Evolutionary conservation across 2,329 filamentous ascomycete species (phyloP).

Genomic region (Bipolaris bicolor): DNA sequence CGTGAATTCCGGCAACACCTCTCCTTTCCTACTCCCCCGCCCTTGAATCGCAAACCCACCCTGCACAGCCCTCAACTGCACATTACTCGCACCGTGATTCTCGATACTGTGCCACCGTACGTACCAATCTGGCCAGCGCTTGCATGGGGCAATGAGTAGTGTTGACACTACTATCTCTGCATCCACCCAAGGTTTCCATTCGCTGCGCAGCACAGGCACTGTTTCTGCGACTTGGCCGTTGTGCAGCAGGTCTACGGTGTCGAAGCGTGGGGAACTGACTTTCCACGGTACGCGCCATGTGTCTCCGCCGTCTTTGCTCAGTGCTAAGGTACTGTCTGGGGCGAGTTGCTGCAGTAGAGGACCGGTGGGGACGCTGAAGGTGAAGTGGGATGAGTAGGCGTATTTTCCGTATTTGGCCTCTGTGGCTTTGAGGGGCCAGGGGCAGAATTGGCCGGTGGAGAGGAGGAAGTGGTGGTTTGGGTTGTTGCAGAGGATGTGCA

Average conservation of each 20-base stretch:
- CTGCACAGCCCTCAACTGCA: slow-evolving; percentile 22
- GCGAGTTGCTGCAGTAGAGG: slow-evolving; percentile 49
- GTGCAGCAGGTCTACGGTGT: slow-evolving; percentile 7
- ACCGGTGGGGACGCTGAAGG: slow-evolving; percentile 50
- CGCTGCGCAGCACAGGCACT: slow-evolving; percentile 22
- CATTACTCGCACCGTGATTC: slow-evolving; percentile 6
- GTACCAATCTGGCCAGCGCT: slow-evolving; percentile 41
- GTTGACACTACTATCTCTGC: slow-evolving; percentile 32
- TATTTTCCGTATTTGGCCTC: slow-evolving; percentile 47
- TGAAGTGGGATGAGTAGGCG: slow-evolving; percentile 46
- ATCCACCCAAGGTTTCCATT: slow-evolving; percentile 43
- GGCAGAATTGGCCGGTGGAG: slow-evolving; percentile 43
- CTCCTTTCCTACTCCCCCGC: slow-evolving; percentile 26
- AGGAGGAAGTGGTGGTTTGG: slow-evolving; percentile 42
- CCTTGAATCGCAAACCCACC: slow-evolving; percentile 44
- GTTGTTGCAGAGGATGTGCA: slow-evolving; percentile 56
- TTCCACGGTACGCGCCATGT: slow-evolving; percentile 51
- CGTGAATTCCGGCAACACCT: slow-evolving; percentile 20
- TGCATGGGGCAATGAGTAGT: slow-evolving; percentile 30
- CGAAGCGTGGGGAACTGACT: slow-evolving; percentile 12
- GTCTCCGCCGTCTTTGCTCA: slow-evolving; percentile 49
- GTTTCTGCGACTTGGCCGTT: slow-evolving; percentile 9
- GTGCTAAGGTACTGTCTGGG: slow-evolving; percentile 48
- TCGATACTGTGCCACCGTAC: slow-evolving; percentile 30
- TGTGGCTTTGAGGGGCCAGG: slow-evolving; percentile 46